These are phyloP conservation scores for Cenchrus americanus DNA, from an alignment of 176 grass and related monocot genomes.

Conservation along the genomic window DNA sequence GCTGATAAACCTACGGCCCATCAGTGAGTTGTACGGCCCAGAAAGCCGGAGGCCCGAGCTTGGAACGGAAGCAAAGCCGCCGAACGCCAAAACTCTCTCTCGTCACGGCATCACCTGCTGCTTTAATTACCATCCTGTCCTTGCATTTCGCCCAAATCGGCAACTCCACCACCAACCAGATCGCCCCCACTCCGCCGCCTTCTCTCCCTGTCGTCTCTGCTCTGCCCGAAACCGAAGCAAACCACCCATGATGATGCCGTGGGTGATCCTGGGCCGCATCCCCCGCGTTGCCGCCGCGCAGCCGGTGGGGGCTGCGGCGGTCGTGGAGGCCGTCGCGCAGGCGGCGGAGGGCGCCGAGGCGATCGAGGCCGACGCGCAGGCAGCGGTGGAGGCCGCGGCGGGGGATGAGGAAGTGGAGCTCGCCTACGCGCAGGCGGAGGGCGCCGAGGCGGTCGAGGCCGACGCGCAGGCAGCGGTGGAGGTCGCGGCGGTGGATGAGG, in stretches of 20 bases:
- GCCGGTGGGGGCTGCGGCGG: too few relatives aligned
- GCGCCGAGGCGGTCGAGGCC: not conserved
- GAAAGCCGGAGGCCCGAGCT: too few relatives aligned
- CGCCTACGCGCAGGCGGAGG: not conserved
- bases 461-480: too few relatives aligned
- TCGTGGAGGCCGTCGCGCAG: too few relatives aligned
- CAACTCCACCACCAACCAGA: not conserved
- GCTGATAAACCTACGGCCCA: too few relatives aligned
- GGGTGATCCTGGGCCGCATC: conserved; percentile 6
- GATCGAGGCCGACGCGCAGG: too few relatives aligned
- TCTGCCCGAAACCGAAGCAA: conserved; percentile 5
- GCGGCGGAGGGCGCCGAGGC: too few relatives aligned
- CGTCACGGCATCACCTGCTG: not conserved
- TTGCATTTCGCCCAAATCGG: not conserved
- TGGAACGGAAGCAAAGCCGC: too few relatives aligned
- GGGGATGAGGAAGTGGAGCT: not conserved
- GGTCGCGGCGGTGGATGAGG: not conserved
- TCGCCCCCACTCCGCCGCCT: not conserved
- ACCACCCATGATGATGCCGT: not conserved
- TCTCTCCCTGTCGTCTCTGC: not conserved
- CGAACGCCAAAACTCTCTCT: too few relatives aligned
- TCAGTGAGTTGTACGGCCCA: too few relatives aligned
- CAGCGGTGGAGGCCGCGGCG: not conserved
- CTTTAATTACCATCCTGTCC: conserved; percentile 1
- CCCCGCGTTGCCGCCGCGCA: not conserved